Evolutionary conservation across 2,329 filamentous ascomycete species (phyloP).

Genomic region (Paradendryphiella salina): DNA sequence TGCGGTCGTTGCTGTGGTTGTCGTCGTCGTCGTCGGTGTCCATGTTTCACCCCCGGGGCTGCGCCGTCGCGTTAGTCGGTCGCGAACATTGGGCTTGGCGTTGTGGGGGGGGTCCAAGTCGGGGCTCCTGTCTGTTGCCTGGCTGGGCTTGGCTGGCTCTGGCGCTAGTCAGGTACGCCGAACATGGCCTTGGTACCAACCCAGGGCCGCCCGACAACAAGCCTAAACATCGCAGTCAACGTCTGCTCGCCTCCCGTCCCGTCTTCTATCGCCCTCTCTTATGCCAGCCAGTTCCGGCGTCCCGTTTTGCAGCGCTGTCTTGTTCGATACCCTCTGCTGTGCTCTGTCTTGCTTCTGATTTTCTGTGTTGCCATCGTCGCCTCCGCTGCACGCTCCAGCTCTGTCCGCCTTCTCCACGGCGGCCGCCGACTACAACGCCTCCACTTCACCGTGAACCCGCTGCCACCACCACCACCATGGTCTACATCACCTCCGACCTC

Average conservation of each 20-base stretch:
- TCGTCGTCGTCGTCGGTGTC: neutral
- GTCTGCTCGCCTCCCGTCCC: neutral
- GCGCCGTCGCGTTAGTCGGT: conserved; percentile 19
- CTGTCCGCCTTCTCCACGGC: neutral
- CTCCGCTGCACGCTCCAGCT: conserved; percentile 8
- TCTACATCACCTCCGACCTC: conserved; percentile 45
- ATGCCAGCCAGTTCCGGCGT: neutral
- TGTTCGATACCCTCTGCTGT: conserved; percentile 2
- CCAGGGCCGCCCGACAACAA: conserved; percentile 9
- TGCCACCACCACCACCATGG: conserved; percentile 24
- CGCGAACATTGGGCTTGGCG: conserved; percentile 22
- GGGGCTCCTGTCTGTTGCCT: conserved; percentile 4
- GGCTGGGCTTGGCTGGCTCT: conserved; percentile 7
- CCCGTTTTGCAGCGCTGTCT: neutral
- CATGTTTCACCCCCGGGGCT: conserved; percentile 8
- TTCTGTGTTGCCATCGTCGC: neutral
- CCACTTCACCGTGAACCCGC: conserved; percentile 16
- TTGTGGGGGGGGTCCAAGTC: conserved; percentile 22
- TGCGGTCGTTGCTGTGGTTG: neutral
- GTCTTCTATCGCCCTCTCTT: conserved; percentile 4
- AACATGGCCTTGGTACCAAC: conserved; percentile 12
- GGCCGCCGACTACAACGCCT: conserved; percentile 5
- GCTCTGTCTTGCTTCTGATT: neutral
- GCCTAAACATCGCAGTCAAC: neutral
- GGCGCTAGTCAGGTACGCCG: conserved; percentile 26